phyloP scores from a whole-genome alignment of 345 rosid species.

The Citrus hindsii region DNA sequence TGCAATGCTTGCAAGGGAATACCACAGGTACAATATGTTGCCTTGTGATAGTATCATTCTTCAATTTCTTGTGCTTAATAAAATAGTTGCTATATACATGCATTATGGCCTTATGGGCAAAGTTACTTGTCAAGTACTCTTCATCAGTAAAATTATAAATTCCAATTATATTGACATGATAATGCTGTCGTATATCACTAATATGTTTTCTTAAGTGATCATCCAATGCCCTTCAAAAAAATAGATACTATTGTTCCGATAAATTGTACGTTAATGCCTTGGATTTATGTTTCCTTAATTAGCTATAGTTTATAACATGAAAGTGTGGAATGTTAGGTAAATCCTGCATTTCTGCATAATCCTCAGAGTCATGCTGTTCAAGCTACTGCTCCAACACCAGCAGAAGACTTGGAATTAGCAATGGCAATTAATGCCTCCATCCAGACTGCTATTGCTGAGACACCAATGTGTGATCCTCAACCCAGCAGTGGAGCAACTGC shows the following conservation, averaged over 20 bases:
- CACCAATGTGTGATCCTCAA: conserved; percentile 30
- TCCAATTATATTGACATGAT: not conserved
- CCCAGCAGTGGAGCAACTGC: conserved; percentile 37
- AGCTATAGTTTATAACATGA: not conserved
- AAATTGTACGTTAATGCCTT: not conserved
- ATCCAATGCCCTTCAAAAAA: not conserved
- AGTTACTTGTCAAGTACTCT: not conserved
- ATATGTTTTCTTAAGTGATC: not conserved
- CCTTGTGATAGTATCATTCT: conserved; percentile 1
- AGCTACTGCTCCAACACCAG: conserved; percentile 67
- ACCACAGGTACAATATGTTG: conserved; percentile 56
- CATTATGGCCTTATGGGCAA: not conserved
- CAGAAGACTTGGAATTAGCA: conserved; percentile 62
- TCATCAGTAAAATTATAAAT: not conserved
- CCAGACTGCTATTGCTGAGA: conserved; percentile 49
- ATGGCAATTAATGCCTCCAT: conserved; percentile 79
- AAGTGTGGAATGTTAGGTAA: conserved; percentile 37
- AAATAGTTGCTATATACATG: not conserved
- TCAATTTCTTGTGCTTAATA: conserved; percentile 1
- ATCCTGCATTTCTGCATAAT: conserved; percentile 59
- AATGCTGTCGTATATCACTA: not conserved
- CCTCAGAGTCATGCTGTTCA: conserved; percentile 32
- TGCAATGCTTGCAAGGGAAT: conserved; percentile 97
- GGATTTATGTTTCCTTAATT: not conserved
- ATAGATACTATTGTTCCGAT: not conserved